Base-by-base conservation (phyloP, 2,329 filamentous ascomycete species). In the Calcarisporium arbuscula region DNA sequence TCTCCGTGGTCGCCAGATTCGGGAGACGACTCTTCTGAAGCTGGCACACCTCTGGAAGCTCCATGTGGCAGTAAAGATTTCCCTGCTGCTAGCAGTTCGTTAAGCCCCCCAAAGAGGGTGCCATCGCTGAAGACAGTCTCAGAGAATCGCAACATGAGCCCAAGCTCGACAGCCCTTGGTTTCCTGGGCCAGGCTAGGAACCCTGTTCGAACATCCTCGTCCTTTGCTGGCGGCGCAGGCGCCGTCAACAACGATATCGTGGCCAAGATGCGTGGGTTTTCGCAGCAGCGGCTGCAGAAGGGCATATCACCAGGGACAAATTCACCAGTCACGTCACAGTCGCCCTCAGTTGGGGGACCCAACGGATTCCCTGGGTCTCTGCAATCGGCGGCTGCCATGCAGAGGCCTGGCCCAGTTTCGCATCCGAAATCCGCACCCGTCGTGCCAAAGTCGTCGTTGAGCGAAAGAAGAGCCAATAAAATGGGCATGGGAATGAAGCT, bases 81-180 rank as follows among this genome's bases (percentile, higher is more conserved):
- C n/a, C n/a, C n/a, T n/a, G n/a, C n/a, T n/a, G n/a, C n/a, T n/a
- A n/a, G n/a, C n/a, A n/a, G n/a, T n/a, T n/a, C n/a, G n/a, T n/a
- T n/a, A n/a, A n/a, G n/a, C 36, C 40, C 47, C 23, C 64, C 67
- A 36, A 65, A 72, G 55, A 61, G 77, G 56, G 51, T 80, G 38
- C 70, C 77, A 15, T 75, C 76, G 5, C 57, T 79, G 27, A 74
- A 78, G 47, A 74, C 76, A 30, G 59, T 74, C 15, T 77, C 79
- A 35, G 74, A 80, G 32, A 64, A 78, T 15, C 63, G 68, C 44
- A 66, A 63, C 35, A 88, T 94, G 77, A 85, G 77, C 36, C 65
- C 82, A 6, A 88, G 80, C n/a, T 95, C 88, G n/a, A 92, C 83
- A 19, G 80, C 85, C 26, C 67, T 89, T 5, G 87, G 87, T 26